Evolutionary conservation across 805 yeast species (phyloP).

Genomic region (Saccharomyces eubayanus): DNA sequence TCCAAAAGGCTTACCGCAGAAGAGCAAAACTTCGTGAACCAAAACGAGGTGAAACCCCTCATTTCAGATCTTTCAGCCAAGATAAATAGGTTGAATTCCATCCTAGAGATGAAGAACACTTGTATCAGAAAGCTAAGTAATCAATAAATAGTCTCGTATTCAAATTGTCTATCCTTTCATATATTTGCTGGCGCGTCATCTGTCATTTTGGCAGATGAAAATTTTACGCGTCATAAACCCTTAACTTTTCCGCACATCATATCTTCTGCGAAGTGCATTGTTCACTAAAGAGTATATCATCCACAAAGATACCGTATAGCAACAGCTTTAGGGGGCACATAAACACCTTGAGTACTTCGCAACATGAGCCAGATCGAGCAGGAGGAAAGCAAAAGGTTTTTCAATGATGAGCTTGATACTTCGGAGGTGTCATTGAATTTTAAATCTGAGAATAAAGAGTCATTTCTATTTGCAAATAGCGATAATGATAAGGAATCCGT

Average conservation of each 20-base stretch:
- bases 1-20: slow-evolving; percentile 54
- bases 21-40: slow-evolving; percentile 48
- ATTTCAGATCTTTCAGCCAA: slow-evolving; percentile 46
- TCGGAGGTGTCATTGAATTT: slow-evolving; percentile 10
- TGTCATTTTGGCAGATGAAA: neutral
- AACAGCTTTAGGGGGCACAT: neutral
- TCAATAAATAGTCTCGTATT: neutral
- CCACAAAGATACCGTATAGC: neutral
- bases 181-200: neutral
- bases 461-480: slow-evolving; percentile 15
- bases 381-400: slow-evolving; percentile 19
- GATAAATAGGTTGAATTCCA: slow-evolving; percentile 42
- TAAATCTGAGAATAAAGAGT: slow-evolving; percentile 11
- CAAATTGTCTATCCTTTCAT: neutral
- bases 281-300: neutral
- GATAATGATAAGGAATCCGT: neutral
- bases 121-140: slow-evolving; percentile 31
- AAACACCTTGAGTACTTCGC: neutral
- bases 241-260: neutral
- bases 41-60: slow-evolving; percentile 41
- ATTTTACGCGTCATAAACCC: neutral
- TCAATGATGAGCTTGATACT: slow-evolving; percentile 26
- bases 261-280: neutral
- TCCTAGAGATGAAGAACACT: slow-evolving; percentile 41
- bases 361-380: neutral